Percentiles rank a stretch among this genome's conserved stretches.
phyloP scores from a whole-genome alignment of 176 grass and related monocot genomes.

The Zizania latifolia region DNA sequence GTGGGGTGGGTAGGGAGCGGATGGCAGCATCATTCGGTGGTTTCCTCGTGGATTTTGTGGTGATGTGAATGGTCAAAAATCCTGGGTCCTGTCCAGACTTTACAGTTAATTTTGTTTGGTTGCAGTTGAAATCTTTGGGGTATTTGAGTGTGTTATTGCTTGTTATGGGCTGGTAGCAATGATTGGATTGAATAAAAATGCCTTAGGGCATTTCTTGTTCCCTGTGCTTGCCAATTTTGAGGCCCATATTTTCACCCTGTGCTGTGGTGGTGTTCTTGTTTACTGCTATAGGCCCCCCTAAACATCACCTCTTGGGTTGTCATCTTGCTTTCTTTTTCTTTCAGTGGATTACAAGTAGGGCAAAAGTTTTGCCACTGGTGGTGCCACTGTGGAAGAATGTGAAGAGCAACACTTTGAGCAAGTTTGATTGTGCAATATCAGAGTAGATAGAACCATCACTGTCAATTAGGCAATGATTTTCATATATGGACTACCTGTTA shows the following conservation, averaged over 20 bases:
- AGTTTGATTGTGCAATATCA: no score
- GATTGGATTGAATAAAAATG: not conserved
- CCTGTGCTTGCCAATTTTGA: slow-evolving; percentile 18
- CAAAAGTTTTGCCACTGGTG: slow-evolving; percentile 2
- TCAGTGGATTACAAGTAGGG: not conserved
- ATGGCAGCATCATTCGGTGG: not conserved
- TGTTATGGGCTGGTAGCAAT: slow-evolving; percentile 10
- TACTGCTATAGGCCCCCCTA: slow-evolving; percentile 5
- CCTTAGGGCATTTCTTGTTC: slow-evolving; percentile 14
- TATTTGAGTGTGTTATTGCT: not conserved
- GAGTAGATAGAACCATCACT: slow-evolving; percentile 30
- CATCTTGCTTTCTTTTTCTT: slow-evolving; percentile 24
- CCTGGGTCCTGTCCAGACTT: not conserved
- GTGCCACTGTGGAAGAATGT: slow-evolving; percentile 15
- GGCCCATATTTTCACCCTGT: not conserved
- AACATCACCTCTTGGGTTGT: slow-evolving; percentile 3
- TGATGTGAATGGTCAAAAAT: not conserved
- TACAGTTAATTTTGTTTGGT: not conserved
- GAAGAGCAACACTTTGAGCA: slow-evolving; percentile 1
- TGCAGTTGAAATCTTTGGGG: slow-evolving; percentile 14
- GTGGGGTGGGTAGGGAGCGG: not conserved
- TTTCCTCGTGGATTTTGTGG: not conserved
- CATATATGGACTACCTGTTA: not conserved
- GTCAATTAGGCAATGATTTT: slow-evolving; percentile 51
- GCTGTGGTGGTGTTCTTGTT: not conserved